These are phyloP conservation scores for Tubosaeta sp. DNA, from an alignment of 768 basidiomycete genomes.

Conservation along the genomic window DNA sequence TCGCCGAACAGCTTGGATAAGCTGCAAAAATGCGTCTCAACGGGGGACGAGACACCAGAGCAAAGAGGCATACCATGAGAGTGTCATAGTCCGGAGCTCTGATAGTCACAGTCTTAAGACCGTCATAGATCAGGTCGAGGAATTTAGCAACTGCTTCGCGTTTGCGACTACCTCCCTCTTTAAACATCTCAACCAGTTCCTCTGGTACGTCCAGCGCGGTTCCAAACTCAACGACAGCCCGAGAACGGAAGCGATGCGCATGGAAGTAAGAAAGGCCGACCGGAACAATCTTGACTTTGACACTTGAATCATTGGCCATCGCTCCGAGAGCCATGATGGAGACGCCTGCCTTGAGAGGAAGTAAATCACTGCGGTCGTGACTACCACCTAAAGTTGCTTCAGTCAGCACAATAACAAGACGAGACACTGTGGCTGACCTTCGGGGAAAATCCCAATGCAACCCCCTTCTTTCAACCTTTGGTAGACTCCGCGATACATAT, in stretches of 20 bases:
- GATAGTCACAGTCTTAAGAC: slow-evolving; percentile 92
- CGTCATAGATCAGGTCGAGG: slow-evolving; percentile 88
- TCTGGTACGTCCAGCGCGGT: slow-evolving; percentile 86
- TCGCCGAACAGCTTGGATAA: slow-evolving; percentile 92
- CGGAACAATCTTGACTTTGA: slow-evolving; percentile 90
- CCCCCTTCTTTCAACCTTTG: slow-evolving; percentile 80
- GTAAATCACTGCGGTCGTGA: slow-evolving; percentile 93
- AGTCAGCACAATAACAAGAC: background rate
- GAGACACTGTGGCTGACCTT: slow-evolving; percentile 56
- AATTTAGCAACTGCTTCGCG: slow-evolving; percentile 87
- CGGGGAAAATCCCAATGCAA: slow-evolving; percentile 95
- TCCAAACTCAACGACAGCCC: slow-evolving; percentile 97
- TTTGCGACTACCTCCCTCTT: slow-evolving; percentile 82
- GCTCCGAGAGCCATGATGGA: slow-evolving; percentile 98
- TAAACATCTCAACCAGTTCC: slow-evolving; percentile 87
- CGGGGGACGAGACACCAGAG: background rate
- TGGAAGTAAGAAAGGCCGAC: slow-evolving; percentile 75
- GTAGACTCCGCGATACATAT: slow-evolving; percentile 94
- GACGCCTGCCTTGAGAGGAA: slow-evolving; percentile 96
- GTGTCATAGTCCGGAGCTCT: slow-evolving; percentile 97
- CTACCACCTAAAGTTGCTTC: slow-evolving; percentile 71
- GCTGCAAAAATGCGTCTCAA: slow-evolving; percentile 40
- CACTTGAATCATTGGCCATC: slow-evolving; percentile 84
- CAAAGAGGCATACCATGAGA: slow-evolving; percentile 69
- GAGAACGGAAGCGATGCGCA: slow-evolving; percentile 85